Evolutionary conservation across 2,329 filamentous ascomycete species (phyloP), one percentile per base, ranked within the genome.

Genomic region (Hymenoscyphus infarciens): DNA sequence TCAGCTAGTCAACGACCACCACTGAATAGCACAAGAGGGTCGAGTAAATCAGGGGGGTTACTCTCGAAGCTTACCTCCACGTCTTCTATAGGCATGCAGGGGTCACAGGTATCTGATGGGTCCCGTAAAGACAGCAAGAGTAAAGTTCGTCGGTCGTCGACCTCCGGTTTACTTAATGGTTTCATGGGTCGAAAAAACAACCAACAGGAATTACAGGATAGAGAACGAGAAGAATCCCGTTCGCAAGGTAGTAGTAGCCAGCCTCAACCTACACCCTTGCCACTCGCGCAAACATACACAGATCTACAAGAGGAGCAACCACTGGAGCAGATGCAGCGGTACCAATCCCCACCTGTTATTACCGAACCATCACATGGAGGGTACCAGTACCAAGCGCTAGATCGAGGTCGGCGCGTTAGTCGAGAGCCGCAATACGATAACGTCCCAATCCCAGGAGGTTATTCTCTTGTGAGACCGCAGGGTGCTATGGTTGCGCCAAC

Each of bases 401-500:
- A 69, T 10, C 67, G 69, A 22, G 66, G 70, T 19, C 66, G 68
- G 5, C 63, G 49, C 22, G 25, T 54, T 5, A 64, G 60, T 16
- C 63, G 66, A 63, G 72, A 73, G 35, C 70, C 67, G 22, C 61
- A 62, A 31, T 75, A 75, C 60, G 67, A 71, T 62, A 67, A 60
- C 31, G 72, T 73, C 8, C 73, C 72, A 2, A 74, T 74, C 53
- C 73, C 73, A 22, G 68, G 68, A 4, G 70, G 70, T 3, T 75
- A 75, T 56, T 39, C 59, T 16, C 59, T 72, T 2, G 73, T 74
- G 7, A 66, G 67, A 49, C 71, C 71, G 5, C 68, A 73, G 55
- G 73, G 72, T 16, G 65, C 67, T 7, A 60, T 63, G 16, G 22
- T 61, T 52, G 66, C 64, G 3, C 70, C 66, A n/a, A 69, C 70